Percentiles rank a stretch among this genome's conserved stretches.
Conservation (phyloP, 2,329 filamentous ascomycete species). For the Drechslerella coelobrocha region DNA sequence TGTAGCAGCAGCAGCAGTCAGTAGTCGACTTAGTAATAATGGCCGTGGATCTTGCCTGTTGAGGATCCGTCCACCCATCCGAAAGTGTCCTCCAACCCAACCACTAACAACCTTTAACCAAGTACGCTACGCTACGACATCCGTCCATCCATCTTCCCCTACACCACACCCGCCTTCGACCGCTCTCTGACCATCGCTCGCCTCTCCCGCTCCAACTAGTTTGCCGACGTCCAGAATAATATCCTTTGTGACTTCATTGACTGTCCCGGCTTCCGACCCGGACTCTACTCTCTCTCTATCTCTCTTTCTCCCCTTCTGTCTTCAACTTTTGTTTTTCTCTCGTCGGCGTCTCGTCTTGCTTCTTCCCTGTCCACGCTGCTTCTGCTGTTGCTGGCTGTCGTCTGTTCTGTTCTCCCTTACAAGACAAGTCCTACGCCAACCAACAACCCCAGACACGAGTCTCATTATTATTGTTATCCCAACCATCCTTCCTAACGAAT, state of each 20-base stretch:
- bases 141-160: slow-evolving; percentile 18
- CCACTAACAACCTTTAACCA: slow-evolving; percentile 15
- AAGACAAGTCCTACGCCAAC: slow-evolving; percentile 26
- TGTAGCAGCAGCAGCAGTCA: no score
- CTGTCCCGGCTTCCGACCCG: slow-evolving; percentile 5
- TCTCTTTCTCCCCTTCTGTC: slow-evolving; percentile 12
- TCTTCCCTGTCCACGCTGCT: not conserved
- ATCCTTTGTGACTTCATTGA: slow-evolving; percentile 4
- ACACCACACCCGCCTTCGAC: slow-evolving; percentile 12
- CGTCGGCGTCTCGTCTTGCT: slow-evolving; percentile 24
- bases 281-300: not conserved
- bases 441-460: slow-evolving; percentile 43
- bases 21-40: slow-evolving; percentile 14
- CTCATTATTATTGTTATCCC: slow-evolving; percentile 44
- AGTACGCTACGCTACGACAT: slow-evolving; percentile 11
- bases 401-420: slow-evolving; percentile 21
- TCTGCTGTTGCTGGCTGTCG: slow-evolving; percentile 13
- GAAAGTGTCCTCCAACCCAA: slow-evolving; percentile 46
- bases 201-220: slow-evolving; percentile 24
- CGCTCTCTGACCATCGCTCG: slow-evolving; percentile 7
- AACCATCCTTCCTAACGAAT: slow-evolving; percentile 10
- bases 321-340: slow-evolving; percentile 3
- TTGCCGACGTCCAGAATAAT: slow-evolving; percentile 27
- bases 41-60: slow-evolving; percentile 47
- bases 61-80: slow-evolving; percentile 47